Evolutionary conservation across 139 green algal genomes (phyloP), one percentile per base, ranked within the genome.

Genomic region (Chlamydomonas schloesseri): DNA sequence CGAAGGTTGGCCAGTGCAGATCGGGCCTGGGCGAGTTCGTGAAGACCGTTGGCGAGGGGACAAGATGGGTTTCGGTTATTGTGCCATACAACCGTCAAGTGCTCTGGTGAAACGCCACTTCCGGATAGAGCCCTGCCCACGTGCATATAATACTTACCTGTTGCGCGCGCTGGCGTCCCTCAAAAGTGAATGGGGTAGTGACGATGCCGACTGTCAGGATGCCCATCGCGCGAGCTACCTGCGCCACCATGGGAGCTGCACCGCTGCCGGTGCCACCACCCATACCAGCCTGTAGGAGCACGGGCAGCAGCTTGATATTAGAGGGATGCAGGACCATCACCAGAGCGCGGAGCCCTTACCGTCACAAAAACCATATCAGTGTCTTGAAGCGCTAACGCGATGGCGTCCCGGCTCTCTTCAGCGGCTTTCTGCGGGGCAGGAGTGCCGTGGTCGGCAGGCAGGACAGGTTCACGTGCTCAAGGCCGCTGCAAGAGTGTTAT

Each of bases 131-230:
- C n/a, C n/a, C n/a, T n/a, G n/a, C n/a, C n/a, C n/a, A n/a, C n/a
- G n/a, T n/a, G n/a, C n/a, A n/a, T n/a, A n/a, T n/a, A n/a, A n/a
- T n/a, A n/a, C n/a, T n/a, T n/a, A 94, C 95, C 93, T 99, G 97
- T 68, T 92, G 87, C 0, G 92, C 91, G 29, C 97, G 89, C 77
- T 97, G 93, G 29, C 96, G 91, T 4, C 97, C 97, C 89, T 99
- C 97, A 84, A 99, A 99, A 13, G 93, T 96, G 90, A 99, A 99
- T 28, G 97, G 97, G 31, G 93, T 96, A 6, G 97, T 99, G 29
- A 99, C 97, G 74, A 99, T 98, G 74, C 95, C 97, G 0, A 99
- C 97, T 5, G 97, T 99, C 0, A 99, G 92, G 68, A 99, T 97
- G 79, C 97, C 97, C 91, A 97, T 88, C 72, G 93, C 92, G 64